Percentiles rank a stretch among this genome's conserved stretches.
These are phyloP conservation scores for Barbatosphaeria neglecta DNA, from an alignment of 495 filamentous ascomycete genomes.

Conservation along the genomic window DNA sequence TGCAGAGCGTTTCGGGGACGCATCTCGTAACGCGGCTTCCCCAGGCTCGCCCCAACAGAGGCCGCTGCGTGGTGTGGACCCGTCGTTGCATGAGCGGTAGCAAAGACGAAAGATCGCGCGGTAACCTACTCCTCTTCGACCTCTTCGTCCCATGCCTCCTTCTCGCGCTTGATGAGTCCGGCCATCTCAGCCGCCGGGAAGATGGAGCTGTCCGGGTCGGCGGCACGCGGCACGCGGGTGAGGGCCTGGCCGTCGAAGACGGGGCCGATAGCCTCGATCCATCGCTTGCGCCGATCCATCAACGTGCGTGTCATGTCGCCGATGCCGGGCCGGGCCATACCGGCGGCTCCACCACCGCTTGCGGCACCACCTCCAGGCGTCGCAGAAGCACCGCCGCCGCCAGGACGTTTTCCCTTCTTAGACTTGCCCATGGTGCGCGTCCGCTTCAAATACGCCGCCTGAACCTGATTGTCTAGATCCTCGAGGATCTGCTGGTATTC, in stretches of 20 bases:
- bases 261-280: constrained; percentile 76
- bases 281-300: constrained; percentile 78
- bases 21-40: too few relatives aligned
- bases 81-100: too few relatives aligned
- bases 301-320: constrained; percentile 79
- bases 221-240: constrained; percentile 31
- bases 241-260: constrained; percentile 66
- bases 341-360: constrained; percentile 31
- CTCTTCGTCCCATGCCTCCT: constrained; percentile 66
- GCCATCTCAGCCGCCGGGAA: constrained; percentile 47
- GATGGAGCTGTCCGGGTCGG: constrained; percentile 38
- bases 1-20: too few relatives aligned
- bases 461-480: constrained; percentile 90
- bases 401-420: constrained; percentile 83
- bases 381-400: constrained; percentile 43
- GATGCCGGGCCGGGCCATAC: constrained; percentile 65
- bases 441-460: constrained; percentile 89
- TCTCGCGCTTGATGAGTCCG: constrained; percentile 51
- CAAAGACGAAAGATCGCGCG: too few relatives aligned
- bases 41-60: too few relatives aligned
- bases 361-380: constrained; percentile 39
- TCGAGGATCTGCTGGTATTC: constrained; percentile 96
- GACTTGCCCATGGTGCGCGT: constrained; percentile 87
- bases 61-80: too few relatives aligned
- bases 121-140: constrained; percentile 41